Evolutionary conservation across 805 yeast species (phyloP).

Genomic region (Candida easanensis): DNA sequence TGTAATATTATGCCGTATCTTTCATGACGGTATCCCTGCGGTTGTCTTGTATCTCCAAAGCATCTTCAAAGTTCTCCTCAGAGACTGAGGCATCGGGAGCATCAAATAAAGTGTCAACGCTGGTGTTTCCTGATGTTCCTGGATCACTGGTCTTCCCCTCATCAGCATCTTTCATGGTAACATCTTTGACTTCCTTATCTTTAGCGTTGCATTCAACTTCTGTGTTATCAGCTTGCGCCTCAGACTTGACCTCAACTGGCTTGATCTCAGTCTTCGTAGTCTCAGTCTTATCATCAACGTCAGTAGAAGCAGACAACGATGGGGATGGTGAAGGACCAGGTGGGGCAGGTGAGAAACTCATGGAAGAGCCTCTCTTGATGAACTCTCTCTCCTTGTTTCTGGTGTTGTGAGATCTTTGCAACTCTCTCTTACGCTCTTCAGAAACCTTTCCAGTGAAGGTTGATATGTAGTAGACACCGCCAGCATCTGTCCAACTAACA

Average conservation of each 20-base stretch:
- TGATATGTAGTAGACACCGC: slow-evolving; percentile 77
- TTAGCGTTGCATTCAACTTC: neutral
- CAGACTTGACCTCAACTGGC: neutral
- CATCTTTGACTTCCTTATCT: neutral
- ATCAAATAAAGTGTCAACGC: neutral
- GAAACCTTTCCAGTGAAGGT: slow-evolving; percentile 26
- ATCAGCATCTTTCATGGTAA: too few species aligned
- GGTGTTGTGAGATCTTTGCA: slow-evolving; percentile 34
- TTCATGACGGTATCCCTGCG: neutral
- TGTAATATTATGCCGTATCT: neutral
- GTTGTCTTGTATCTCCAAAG: neutral
- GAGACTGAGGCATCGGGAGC: neutral
- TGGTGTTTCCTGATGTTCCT: neutral
- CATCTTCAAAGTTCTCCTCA: neutral
- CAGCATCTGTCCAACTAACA: slow-evolving; percentile 86
- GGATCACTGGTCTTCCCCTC: neutral
- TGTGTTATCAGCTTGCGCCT: too few species aligned
- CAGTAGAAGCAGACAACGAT: neutral
- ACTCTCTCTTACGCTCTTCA: slow-evolving; percentile 12
- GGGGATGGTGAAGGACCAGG: slow-evolving; percentile 1
- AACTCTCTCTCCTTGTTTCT: slow-evolving; percentile 22
- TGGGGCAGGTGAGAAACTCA: slow-evolving; percentile 1
- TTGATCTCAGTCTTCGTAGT: neutral
- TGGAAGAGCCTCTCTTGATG: slow-evolving; percentile 14
- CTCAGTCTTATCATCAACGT: neutral